Evolutionary conservation across 805 yeast genomes (phyloP).

Genomic region (Millerozyma miso): DNA sequence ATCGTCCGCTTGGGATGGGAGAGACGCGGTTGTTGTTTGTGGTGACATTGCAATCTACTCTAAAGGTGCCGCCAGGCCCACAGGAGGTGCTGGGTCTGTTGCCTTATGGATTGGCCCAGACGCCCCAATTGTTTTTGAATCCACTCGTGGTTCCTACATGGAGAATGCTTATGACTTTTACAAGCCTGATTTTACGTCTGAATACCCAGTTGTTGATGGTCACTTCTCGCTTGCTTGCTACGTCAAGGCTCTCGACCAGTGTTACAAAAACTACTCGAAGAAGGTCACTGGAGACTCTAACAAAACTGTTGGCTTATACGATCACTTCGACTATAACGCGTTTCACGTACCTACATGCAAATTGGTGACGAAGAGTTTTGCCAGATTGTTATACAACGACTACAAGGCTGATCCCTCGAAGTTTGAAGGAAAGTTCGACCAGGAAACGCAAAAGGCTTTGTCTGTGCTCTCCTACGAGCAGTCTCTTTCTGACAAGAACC

Average conservation of each 20-base stretch:
- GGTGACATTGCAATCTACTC: constrained; percentile 98
- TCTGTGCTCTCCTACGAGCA: constrained; percentile 64
- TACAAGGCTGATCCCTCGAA: constrained; percentile 64
- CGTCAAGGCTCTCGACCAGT: constrained; percentile 85
- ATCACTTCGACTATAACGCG: constrained; percentile 84
- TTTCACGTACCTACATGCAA: constrained; percentile 99
- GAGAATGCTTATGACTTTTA: constrained; percentile 97
- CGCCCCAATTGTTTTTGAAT: constrained; percentile 92
- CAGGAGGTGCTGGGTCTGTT: constrained; percentile 98
- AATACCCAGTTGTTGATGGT: constrained; percentile 97
- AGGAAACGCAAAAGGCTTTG: constrained; percentile 50
- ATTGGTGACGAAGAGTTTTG: constrained; percentile 87
- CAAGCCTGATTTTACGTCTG: constrained; percentile 94
- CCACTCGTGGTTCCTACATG: constrained; percentile 88
- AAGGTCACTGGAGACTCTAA: constrained; percentile 52
- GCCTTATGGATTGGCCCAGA: constrained; percentile 95
- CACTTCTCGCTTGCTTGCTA: constrained; percentile 93
- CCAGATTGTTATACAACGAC: constrained; percentile 87
- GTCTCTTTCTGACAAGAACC: constrained; percentile 70
- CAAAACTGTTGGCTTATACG: constrained; percentile 54
- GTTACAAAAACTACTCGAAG: constrained; percentile 77
- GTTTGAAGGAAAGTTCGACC: constrained; percentile 41
- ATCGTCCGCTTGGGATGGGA: constrained; percentile 95
- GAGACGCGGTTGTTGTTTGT: constrained; percentile 93
- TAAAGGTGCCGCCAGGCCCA: constrained; percentile 97